phyloP scores from a whole-genome alignment of 2,329 filamentous ascomycete genomes.

The Podosphaera aphanis region DNA sequence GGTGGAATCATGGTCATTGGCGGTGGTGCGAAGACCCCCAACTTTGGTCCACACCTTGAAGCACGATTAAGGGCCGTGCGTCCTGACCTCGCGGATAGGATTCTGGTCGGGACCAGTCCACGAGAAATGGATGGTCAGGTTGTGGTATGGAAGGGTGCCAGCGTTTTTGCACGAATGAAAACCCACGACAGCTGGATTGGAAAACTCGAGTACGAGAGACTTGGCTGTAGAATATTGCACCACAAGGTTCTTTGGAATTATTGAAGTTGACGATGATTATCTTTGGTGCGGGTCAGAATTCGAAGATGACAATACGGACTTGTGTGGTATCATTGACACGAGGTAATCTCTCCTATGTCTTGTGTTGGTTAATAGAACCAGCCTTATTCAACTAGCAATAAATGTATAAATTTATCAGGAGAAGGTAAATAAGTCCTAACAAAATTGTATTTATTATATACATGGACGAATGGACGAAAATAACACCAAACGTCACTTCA shows the following conservation, averaged over 20 bases:
- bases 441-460: too few relatives aligned
- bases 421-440: too few relatives aligned
- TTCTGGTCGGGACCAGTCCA: slow-evolving; percentile 46
- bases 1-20: slow-evolving; percentile 80
- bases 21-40: slow-evolving; percentile 52
- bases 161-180: slow-evolving; percentile 64
- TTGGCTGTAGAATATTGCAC: slow-evolving; percentile 61
- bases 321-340: too few relatives aligned
- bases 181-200: slow-evolving; percentile 95
- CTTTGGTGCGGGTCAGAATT: too few relatives aligned
- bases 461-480: too few relatives aligned
- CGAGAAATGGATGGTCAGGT: slow-evolving; percentile 91
- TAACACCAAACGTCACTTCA: too few relatives aligned
- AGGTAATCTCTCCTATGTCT: too few relatives aligned
- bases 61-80: slow-evolving; percentile 48
- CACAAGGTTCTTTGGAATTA: slow-evolving; percentile 37
- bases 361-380: too few relatives aligned
- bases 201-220: slow-evolving; percentile 62
- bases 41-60: slow-evolving; percentile 65
- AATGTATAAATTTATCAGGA: too few relatives aligned
- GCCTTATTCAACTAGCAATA: too few relatives aligned
- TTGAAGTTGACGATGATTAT: neutral
- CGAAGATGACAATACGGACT: too few relatives aligned
- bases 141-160: slow-evolving; percentile 94
- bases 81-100: slow-evolving; percentile 34